Percentiles rank a stretch among this genome's conserved stretches.
phyloP scores from a whole-genome alignment of 2,329 filamentous ascomycete species.

The Fusarium sp. region DNA sequence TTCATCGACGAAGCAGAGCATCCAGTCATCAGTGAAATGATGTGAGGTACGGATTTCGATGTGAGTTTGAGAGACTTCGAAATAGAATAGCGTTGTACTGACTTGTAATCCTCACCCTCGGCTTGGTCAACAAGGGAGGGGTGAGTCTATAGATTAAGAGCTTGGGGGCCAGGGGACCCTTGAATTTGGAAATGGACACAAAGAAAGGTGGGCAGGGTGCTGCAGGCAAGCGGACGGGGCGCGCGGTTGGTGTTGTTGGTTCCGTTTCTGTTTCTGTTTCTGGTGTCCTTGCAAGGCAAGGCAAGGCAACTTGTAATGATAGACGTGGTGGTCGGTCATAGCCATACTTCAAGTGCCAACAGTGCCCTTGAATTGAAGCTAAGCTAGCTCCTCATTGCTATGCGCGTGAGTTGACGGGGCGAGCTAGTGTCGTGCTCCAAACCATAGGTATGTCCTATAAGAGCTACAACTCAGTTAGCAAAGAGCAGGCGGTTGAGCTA shows the following conservation, averaged over 20 bases:
- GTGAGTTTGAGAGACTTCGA: conserved; percentile 23
- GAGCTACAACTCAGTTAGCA: not conserved
- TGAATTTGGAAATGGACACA: conserved; percentile 25
- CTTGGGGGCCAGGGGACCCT: conserved; percentile 34
- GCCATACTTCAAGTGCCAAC: not conserved
- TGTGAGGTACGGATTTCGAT: conserved; percentile 19
- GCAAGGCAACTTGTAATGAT: conserved; percentile 1
- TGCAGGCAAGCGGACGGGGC: conserved; percentile 37
- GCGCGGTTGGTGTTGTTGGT: conserved; percentile 39
- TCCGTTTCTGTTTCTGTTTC: conserved; percentile 10
- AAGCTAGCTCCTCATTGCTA: not conserved
- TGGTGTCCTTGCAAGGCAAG: conserved; percentile 3
- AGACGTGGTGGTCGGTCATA: not conserved
- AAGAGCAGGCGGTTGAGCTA: not conserved
- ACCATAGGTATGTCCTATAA: not conserved
- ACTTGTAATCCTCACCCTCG: conserved; percentile 10
- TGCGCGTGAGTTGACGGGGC: not conserved
- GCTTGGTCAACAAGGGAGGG: conserved; percentile 13
- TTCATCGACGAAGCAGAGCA: conserved; percentile 2
- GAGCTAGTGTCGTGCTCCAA: not conserved
- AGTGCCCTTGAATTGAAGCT: not conserved
- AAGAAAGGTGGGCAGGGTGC: conserved; percentile 21
- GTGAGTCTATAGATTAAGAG: conserved; percentile 27
- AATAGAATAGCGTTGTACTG: conserved; percentile 27
- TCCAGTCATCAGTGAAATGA: conserved; percentile 9